Conservation (phyloP, 345 rosid genomes). For the Anastatica hierochuntica region DNA sequence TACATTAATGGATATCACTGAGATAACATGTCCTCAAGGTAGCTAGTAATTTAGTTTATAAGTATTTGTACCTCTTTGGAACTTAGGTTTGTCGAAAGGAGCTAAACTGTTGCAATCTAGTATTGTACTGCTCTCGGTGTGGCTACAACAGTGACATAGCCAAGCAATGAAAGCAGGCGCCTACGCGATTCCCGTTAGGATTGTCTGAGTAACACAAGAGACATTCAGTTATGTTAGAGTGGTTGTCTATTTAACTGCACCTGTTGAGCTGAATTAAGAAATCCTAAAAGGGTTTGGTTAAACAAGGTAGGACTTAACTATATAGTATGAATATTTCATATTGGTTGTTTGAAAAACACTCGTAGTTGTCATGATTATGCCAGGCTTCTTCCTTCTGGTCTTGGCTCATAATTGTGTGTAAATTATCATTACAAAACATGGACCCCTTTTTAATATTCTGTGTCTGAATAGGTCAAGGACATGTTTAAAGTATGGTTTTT, state of each 20-base stretch:
- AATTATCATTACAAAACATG: conserved; percentile 4
- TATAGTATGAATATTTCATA: background rate
- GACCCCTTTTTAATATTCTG: background rate
- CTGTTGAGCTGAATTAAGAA: background rate
- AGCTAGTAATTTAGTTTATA: too few species aligned
- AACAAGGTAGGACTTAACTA: conserved; percentile 5
- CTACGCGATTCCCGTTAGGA: too few species aligned
- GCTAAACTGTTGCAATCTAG: background rate
- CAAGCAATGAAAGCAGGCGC: background rate
- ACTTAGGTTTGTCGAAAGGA: too few species aligned
- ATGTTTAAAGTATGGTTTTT: conserved; percentile 9
- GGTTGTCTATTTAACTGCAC: background rate
- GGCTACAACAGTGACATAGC: background rate
- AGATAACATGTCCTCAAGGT: too few species aligned
- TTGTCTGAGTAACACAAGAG: too few species aligned
- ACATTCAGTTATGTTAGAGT: background rate
- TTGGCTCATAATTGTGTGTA: conserved; percentile 9
- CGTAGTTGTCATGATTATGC: background rate
- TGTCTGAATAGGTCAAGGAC: background rate
- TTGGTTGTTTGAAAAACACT: background rate
- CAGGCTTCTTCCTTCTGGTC: background rate
- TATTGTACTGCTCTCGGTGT: background rate
- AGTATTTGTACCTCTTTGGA: too few species aligned
- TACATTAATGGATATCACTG: too few species aligned
- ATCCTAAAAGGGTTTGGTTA: background rate